phyloP scores from a whole-genome alignment of 169 alveolate species.

The Plasmodium gaboni region DNA sequence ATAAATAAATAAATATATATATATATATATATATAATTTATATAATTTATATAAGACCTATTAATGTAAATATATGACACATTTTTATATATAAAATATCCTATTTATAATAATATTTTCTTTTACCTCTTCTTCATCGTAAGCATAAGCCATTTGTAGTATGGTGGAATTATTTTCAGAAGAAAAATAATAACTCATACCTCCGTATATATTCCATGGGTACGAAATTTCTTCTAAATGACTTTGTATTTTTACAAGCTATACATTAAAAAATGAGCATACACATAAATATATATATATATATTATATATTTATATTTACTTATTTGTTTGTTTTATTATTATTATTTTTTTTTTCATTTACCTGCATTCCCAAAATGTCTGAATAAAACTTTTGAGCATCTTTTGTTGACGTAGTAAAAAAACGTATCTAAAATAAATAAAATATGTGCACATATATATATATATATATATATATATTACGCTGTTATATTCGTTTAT shows the following conservation, averaged over 20 bases:
- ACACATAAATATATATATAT: slow-evolving; percentile 4
- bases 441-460: slow-evolving; percentile 1
- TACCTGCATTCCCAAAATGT: slow-evolving; percentile 72
- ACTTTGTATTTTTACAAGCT: slow-evolving; percentile 69
- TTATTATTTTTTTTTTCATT: background rate
- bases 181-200: slow-evolving; percentile 71
- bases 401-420: slow-evolving; percentile 73
- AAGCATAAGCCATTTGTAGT: slow-evolving; percentile 68
- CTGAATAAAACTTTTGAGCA: slow-evolving; percentile 69
- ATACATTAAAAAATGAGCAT: slow-evolving; percentile 5
- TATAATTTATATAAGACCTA: background rate
- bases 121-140: slow-evolving; percentile 65
- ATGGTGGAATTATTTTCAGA: slow-evolving; percentile 41
- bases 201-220: slow-evolving; percentile 75
- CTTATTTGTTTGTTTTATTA: background rate
- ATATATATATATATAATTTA: background rate
- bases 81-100: no score
- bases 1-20: background rate
- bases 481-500: no score
- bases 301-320: background rate
- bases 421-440: slow-evolving; percentile 49
- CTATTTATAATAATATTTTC: background rate
- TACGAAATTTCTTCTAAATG: slow-evolving; percentile 73
- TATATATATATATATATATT: slow-evolving; percentile 6
- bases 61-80: background rate